phyloP scores from a whole-genome alignment of 345 rosid species.

The Anacardium occidentale region DNA sequence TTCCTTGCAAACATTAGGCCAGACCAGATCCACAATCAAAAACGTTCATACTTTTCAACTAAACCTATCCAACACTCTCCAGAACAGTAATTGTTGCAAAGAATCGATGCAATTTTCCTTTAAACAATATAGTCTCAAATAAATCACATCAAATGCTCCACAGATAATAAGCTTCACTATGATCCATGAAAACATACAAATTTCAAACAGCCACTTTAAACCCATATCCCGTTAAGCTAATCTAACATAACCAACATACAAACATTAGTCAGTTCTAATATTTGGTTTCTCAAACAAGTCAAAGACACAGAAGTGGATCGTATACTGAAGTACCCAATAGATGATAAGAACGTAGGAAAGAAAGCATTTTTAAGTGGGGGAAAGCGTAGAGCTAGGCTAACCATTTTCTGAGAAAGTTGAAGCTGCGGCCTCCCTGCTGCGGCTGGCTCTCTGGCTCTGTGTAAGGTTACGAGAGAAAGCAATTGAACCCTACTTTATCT shows the following conservation, averaged over 20 bases:
- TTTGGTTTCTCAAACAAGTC: background rate
- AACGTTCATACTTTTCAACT: background rate
- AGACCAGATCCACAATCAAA: background rate
- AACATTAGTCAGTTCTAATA: background rate
- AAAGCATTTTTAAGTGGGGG: background rate
- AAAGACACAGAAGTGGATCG: background rate
- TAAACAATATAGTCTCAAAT: no score
- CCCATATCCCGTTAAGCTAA: background rate
- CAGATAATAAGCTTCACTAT: background rate
- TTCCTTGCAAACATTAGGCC: background rate
- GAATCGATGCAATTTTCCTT: no score
- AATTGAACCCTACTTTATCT: constrained; percentile 11
- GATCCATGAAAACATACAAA: background rate
- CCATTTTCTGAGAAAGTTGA: constrained; percentile 6
- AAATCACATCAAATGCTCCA: background rate
- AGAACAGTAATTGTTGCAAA: no score
- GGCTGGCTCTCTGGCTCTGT: background rate
- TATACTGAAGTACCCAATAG: background rate
- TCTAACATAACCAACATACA: background rate
- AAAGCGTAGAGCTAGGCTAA: background rate
- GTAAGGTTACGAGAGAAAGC: background rate
- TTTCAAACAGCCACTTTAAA: background rate
- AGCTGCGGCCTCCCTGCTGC: constrained; percentile 14
- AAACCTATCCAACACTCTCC: background rate
- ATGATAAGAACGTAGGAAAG: no score